Conservation (phyloP, 495 filamentous ascomycete species). For the Neurospora tetrasperma region DNA sequence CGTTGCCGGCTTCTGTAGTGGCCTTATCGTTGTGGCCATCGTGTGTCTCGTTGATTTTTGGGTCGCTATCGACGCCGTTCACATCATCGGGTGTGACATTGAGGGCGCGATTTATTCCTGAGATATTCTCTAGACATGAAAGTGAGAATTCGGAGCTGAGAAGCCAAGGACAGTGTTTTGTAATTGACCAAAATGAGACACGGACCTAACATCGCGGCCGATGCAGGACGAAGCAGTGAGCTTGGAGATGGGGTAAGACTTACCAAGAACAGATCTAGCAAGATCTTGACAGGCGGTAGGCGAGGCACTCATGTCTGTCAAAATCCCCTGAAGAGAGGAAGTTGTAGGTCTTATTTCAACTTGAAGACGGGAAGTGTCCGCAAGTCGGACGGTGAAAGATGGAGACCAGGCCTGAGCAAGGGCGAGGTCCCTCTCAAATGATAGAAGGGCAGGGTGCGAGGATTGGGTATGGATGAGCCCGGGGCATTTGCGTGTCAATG, state of each 20-base stretch:
- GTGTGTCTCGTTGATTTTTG: not conserved
- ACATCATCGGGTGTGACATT: not conserved
- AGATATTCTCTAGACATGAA: not conserved
- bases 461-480: not conserved
- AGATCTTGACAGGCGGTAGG: not conserved
- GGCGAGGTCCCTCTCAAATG: not conserved
- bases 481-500: not conserved
- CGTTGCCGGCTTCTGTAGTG: not conserved
- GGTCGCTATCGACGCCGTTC: not conserved
- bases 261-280: not conserved
- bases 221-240: not conserved
- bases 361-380: not conserved
- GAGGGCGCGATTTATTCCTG: not conserved
- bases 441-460: not conserved
- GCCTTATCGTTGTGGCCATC: not conserved
- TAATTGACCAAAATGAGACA: not conserved
- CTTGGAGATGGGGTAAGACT: not conserved
- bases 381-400: not conserved
- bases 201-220: not conserved
- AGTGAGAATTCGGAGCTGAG: not conserved
- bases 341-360: not conserved
- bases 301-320: not conserved
- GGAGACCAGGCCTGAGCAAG: not conserved
- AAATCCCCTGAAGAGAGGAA: not conserved
- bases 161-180: not conserved